These are phyloP conservation scores for Ceratobasidium sp. DNA, from an alignment of 1,284 basidiomycete species.

Conservation along the genomic window DNA sequence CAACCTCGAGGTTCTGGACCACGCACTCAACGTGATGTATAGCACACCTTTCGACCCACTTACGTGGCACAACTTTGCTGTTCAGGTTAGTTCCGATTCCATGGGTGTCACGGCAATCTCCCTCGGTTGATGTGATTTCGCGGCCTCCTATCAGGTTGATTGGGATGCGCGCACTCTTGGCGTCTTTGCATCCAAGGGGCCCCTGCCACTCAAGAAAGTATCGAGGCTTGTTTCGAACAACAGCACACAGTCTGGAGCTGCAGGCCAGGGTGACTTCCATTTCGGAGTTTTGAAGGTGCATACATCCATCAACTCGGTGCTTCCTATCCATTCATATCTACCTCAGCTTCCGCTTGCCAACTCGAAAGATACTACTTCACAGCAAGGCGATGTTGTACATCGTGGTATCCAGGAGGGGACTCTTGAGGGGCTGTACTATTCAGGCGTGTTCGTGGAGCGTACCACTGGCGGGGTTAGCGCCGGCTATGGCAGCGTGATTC, in stretches of 20 bases:
- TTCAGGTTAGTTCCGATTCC: slow-evolving; percentile 42
- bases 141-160: slow-evolving; percentile 57
- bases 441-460: slow-evolving; percentile 51
- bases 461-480: slow-evolving; percentile 48
- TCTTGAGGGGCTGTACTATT: slow-evolving; percentile 49
- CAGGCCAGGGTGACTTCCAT: slow-evolving; percentile 51
- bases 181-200: slow-evolving; percentile 46
- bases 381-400: slow-evolving; percentile 50
- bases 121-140: not conserved
- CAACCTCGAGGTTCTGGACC: slow-evolving; percentile 61
- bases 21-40: slow-evolving; percentile 62
- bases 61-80: slow-evolving; percentile 50
- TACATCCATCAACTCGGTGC: not conserved
- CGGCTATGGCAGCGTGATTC: slow-evolving; percentile 33
- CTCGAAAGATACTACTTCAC: slow-evolving; percentile 60
- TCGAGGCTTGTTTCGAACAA: slow-evolving; percentile 46
- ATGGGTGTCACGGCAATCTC: not conserved
- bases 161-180: slow-evolving; percentile 59
- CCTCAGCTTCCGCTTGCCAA: slow-evolving; percentile 71
- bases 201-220: slow-evolving; percentile 44
- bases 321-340: slow-evolving; percentile 4
- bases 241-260: slow-evolving; percentile 46
- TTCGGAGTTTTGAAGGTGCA: slow-evolving; percentile 30
- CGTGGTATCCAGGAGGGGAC: slow-evolving; percentile 50
- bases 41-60: slow-evolving; percentile 45